Evolutionary conservation across 1,284 basidiomycete species (phyloP).

Genomic region (Microbotryum intermedium): DNA sequence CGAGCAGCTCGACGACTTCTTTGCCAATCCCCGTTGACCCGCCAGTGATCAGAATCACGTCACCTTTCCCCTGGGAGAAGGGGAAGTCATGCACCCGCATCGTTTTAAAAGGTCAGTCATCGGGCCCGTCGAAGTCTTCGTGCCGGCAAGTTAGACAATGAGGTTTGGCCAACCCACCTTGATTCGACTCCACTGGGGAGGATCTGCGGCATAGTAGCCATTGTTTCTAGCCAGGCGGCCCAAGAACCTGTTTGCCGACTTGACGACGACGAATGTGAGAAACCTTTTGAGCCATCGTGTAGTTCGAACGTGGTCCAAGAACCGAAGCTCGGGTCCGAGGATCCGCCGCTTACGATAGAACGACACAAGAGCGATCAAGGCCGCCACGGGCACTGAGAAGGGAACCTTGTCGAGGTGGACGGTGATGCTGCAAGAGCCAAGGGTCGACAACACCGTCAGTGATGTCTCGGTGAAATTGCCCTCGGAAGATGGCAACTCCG

Average conservation of each 20-base stretch:
- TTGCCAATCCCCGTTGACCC: slow-evolving; percentile 30
- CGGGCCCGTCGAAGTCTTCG: too few species aligned
- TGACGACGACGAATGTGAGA: slow-evolving; percentile 16
- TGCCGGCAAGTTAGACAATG: too few species aligned
- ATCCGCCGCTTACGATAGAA: background rate
- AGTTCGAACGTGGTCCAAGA: slow-evolving; percentile 9
- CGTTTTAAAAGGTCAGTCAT: too few species aligned
- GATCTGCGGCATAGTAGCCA: slow-evolving; percentile 20
- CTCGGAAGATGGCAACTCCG: too few species aligned
- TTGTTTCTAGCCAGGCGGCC: slow-evolving; percentile 23
- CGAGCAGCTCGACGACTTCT: slow-evolving; percentile 25
- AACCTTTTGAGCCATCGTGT: slow-evolving; percentile 9
- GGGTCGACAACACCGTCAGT: too few species aligned
- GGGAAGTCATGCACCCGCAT: too few species aligned
- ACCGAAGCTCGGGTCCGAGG: slow-evolving; percentile 3
- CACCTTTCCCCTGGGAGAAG: slow-evolving; percentile 9
- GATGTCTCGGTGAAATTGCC: too few species aligned
- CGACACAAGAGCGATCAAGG: slow-evolving; percentile 6
- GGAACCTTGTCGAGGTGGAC: slow-evolving; percentile 12
- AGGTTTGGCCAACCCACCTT: background rate
- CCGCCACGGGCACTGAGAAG: slow-evolving; percentile 9
- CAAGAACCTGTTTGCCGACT: slow-evolving; percentile 9
- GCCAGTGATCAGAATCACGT: slow-evolving; percentile 29
- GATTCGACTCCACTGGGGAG: slow-evolving; percentile 10
- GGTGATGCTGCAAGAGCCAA: slow-evolving; percentile 2